Base-by-base conservation (phyloP, 2,329 filamentous ascomycete species). In the Aaosphaeria arxii region DNA sequence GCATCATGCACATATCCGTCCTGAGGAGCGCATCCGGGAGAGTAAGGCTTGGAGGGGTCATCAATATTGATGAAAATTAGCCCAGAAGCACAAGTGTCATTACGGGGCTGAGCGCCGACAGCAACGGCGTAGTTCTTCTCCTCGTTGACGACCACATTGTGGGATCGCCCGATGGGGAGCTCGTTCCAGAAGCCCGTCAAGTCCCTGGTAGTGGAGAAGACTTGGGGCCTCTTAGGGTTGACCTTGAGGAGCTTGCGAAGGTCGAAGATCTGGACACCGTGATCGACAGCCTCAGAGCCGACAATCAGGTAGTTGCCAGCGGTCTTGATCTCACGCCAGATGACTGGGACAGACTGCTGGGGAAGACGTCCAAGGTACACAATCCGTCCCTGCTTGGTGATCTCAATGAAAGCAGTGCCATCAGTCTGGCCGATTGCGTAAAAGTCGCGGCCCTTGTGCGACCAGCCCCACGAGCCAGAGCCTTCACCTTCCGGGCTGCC, bases 241-340 rank as follows among this genome's bases (percentile, higher is more conserved):
- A 70, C 53, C 32, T 63, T 61, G 29, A 70, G 57, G 13, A 70
- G 54, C 56, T 77, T 68, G 52, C 62, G 61, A 75, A 84, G 71
- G 64, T 85, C 82, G 56, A 85, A 85, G 64, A 84, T 74, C 62
- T 85, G 82, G 35, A 85, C 72, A 40, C 77, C 75, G 65, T 84
- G 81, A 53, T 71, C 62, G 41, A 40, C 46, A 39, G 64, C 66
- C 49, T 70, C 66, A 28, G 60, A 64, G n/a, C 73, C 73, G 30
- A 76, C 70, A 36, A 74, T 54, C 33, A 73, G 62, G 51, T 71
- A 71, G 45, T 74, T 63, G 17, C 67, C 65, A 46, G 66, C 62
- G n/a, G 59, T 61, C 44, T 72, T 70, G 54, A 81, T 81, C 63
- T 82, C 78, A 42, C 77, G 71, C 78, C 78, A 81, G 43, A 76